Evolutionary conservation across 768 basidiomycete genomes (phyloP).

Genomic region (Boletus fagicola): DNA sequence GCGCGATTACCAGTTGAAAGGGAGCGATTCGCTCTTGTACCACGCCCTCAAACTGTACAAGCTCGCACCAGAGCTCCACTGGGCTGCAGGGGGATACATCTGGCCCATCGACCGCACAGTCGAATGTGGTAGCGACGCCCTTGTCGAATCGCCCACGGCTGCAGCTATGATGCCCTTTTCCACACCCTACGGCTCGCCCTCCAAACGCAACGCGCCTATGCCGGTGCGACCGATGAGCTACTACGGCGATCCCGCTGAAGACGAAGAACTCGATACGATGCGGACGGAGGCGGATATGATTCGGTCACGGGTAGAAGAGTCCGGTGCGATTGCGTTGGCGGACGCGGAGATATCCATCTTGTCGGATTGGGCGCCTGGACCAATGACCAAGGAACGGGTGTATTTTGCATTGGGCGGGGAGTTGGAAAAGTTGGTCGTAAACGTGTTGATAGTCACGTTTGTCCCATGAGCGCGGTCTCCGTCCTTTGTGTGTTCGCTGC

Average conservation of each 20-base stretch:
- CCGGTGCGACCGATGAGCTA: constrained; percentile 42
- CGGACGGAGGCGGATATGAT: constrained; percentile 38
- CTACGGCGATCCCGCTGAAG: constrained; percentile 42
- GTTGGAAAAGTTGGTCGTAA: constrained; percentile 72
- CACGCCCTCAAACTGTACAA: constrained; percentile 77
- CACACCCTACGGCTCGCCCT: constrained; percentile 22
- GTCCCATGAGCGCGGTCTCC: constrained; percentile 47
- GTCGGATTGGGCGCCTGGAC: constrained; percentile 49
- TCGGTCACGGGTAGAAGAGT: constrained; percentile 57
- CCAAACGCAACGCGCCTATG: constrained; percentile 32
- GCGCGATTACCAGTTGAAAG: constrained; percentile 57
- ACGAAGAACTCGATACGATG: constrained; percentile 32
- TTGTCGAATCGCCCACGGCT: constrained; percentile 21
- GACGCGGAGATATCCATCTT: constrained; percentile 63
- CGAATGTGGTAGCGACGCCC: constrained; percentile 53
- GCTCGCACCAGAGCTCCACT: constrained; percentile 69
- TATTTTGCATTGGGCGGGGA: constrained; percentile 65
- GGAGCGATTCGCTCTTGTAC: constrained; percentile 71
- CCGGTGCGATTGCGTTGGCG: constrained; percentile 61
- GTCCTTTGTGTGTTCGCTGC: not conserved
- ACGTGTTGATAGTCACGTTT: constrained; percentile 68
- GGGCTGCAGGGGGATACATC: constrained; percentile 80
- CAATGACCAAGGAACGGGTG: constrained; percentile 63
- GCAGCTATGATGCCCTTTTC: constrained; percentile 26
- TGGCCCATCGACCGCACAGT: constrained; percentile 75